phyloP scores from a whole-genome alignment of 805 yeast species.

The Metschnikowia aberdeeniae region DNA sequence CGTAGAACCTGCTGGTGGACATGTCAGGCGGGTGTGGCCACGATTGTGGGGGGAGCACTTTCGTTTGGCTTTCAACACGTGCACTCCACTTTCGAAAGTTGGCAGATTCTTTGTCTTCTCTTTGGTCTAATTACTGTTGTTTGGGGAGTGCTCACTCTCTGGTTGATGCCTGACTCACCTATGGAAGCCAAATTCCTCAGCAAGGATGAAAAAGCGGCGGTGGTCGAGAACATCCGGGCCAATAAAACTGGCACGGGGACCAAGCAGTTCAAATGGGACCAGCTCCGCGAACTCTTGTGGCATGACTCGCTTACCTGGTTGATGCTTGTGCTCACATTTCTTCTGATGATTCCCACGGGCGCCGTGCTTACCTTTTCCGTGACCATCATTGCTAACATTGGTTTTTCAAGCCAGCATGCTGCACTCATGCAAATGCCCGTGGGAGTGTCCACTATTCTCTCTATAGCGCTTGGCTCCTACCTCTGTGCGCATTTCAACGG shows the following conservation, averaged over 20 bases:
- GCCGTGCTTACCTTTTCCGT: slow-evolving; percentile 51
- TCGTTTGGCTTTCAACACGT: slow-evolving; percentile 52
- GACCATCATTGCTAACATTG: slow-evolving; percentile 49
- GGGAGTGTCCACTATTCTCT: slow-evolving; percentile 40
- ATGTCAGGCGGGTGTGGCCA: slow-evolving; percentile 54
- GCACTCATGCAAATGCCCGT: slow-evolving; percentile 55
- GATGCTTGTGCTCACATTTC: slow-evolving; percentile 41
- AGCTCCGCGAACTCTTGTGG: slow-evolving; percentile 43
- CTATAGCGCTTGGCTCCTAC: slow-evolving; percentile 30
- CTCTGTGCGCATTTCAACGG: slow-evolving; percentile 21
- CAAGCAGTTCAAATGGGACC: slow-evolving; percentile 41
- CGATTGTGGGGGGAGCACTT: slow-evolving; percentile 44
- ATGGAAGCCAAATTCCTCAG: slow-evolving; percentile 32
- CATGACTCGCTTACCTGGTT: slow-evolving; percentile 49
- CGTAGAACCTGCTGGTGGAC: slow-evolving; percentile 55
- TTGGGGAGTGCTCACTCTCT: slow-evolving; percentile 44
- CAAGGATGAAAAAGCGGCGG: slow-evolving; percentile 38
- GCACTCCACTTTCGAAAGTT: slow-evolving; percentile 38
- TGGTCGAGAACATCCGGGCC: slow-evolving; percentile 42
- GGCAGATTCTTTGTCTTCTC: slow-evolving; percentile 58
- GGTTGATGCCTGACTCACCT: slow-evolving; percentile 50
- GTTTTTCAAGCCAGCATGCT: slow-evolving; percentile 42
- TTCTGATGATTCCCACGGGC: slow-evolving; percentile 48
- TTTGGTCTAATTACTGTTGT: slow-evolving; percentile 51
- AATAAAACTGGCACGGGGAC: slow-evolving; percentile 53